Percentiles rank a stretch among this genome's conserved stretches.
Evolutionary conservation across 108 stramenopile genomes (phyloP).

Genomic region (Hondaea fermentalgiana): DNA sequence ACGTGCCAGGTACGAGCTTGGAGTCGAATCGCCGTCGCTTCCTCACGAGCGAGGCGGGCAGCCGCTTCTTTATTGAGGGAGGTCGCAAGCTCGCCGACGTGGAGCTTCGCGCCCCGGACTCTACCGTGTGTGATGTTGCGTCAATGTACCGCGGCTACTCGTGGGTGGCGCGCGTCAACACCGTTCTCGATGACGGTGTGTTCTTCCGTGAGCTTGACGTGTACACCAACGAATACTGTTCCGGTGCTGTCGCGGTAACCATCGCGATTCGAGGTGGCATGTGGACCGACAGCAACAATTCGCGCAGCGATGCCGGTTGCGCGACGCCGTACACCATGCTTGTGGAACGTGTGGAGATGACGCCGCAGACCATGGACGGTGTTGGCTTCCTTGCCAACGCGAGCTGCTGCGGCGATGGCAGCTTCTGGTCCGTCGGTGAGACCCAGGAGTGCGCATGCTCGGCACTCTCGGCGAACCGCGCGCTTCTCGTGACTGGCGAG

Average conservation of each 20-base stretch:
- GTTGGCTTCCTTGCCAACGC: not conserved
- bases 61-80: not conserved
- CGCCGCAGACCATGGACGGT: not conserved
- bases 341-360: not conserved
- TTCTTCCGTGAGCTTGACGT: not conserved
- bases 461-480: not conserved
- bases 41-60: not conserved
- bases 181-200: not conserved
- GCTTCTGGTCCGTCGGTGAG: not conserved
- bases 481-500: not conserved
- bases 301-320: not conserved
- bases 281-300: not conserved
- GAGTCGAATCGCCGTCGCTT: not conserved
- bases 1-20: not conserved
- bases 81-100: not conserved
- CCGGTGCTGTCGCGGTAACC: not conserved
- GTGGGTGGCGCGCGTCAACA: not conserved
- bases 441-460: not conserved
- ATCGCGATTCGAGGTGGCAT: not conserved
- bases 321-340: not conserved
- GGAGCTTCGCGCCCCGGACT: not conserved
- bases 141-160: not conserved
- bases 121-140: not conserved
- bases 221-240: not conserved
- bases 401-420: not conserved